These are phyloP conservation scores for Phytopythium boreale DNA, from an alignment of 352 stramenopile genomes.

Conservation along the genomic window DNA sequence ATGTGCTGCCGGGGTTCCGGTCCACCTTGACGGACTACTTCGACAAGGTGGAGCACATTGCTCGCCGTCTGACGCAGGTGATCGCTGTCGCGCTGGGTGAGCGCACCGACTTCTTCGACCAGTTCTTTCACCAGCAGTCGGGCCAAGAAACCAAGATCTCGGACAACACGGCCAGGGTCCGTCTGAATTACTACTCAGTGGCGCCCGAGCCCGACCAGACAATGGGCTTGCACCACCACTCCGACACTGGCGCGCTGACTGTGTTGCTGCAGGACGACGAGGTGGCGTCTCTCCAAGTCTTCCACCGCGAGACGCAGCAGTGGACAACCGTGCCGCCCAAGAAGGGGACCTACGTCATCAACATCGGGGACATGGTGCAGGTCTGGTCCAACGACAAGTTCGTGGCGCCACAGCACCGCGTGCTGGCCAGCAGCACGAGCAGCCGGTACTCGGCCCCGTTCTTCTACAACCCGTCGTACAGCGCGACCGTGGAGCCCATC, in stretches of 20 bases:
- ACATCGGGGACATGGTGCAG: constrained; percentile 63
- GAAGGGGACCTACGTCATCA: constrained; percentile 53
- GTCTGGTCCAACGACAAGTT: constrained; percentile 59
- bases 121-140: constrained; percentile 36
- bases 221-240: constrained; percentile 63
- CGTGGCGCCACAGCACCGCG: constrained; percentile 44
- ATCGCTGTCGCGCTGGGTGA: constrained; percentile 54
- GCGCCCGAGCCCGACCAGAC: constrained; percentile 34
- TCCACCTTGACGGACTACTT: constrained; percentile 38
- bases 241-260: constrained; percentile 53
- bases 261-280: constrained; percentile 65
- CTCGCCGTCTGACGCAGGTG: constrained; percentile 46
- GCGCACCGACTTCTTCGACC: constrained; percentile 43
- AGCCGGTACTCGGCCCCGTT: constrained; percentile 56
- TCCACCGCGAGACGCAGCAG: constrained; percentile 41
- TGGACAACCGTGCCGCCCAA: constrained; percentile 49
- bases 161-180: constrained; percentile 87
- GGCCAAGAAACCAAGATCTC: constrained; percentile 1
- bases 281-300: constrained; percentile 53
- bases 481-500: constrained; percentile 59
- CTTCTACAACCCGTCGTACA: constrained; percentile 73
- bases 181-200: constrained; percentile 91
- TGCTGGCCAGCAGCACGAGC: constrained; percentile 32
- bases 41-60: constrained; percentile 50
- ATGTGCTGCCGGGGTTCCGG: constrained; percentile 52